Percentiles rank a stretch among this genome's conserved stretches.
Conservation (phyloP, 1,139 yeast species). For the Debaryomycetaceae sp. region DNA sequence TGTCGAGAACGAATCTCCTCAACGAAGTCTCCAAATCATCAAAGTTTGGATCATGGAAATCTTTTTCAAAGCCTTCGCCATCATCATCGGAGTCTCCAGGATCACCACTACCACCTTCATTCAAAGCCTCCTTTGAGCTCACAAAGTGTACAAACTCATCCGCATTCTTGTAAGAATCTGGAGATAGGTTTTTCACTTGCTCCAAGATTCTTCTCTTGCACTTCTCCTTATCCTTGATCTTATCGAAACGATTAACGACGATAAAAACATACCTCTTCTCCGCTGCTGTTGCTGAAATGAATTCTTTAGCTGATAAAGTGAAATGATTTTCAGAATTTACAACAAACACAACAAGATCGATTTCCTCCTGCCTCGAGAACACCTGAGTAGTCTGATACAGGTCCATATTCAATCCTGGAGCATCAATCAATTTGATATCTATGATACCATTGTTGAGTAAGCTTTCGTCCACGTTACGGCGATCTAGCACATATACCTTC, state of each 20-base stretch:
- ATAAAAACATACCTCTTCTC: slow-evolving; percentile 91
- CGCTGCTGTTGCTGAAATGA: slow-evolving; percentile 83
- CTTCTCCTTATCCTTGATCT: slow-evolving; percentile 71
- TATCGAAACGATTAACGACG: slow-evolving; percentile 90
- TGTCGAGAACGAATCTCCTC: slow-evolving; percentile 82
- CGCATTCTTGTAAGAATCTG: slow-evolving; percentile 86
- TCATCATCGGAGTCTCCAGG: slow-evolving; percentile 24
- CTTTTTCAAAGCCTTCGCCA: slow-evolving; percentile 15
- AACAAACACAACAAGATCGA: slow-evolving; percentile 93
- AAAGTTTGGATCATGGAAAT: slow-evolving; percentile 55
- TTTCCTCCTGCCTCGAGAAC: slow-evolving; percentile 94
- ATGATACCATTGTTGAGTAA: slow-evolving; percentile 85
- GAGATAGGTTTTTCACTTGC: slow-evolving; percentile 85
- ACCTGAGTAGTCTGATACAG: slow-evolving; percentile 93
- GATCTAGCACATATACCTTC: slow-evolving; percentile 79
- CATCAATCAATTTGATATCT: slow-evolving; percentile 90
- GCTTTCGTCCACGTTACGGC: slow-evolving; percentile 65
- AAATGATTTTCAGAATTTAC: slow-evolving; percentile 96
- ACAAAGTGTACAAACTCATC: slow-evolving; percentile 93
- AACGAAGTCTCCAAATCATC: slow-evolving; percentile 81
- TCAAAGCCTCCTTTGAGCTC: slow-evolving; percentile 51
- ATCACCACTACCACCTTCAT: slow-evolving; percentile 26
- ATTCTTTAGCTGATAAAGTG: slow-evolving; percentile 91
- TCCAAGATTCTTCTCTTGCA: slow-evolving; percentile 76
- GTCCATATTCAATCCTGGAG: slow-evolving; percentile 94